Conservation (phyloP, 73 alveolate species). For the Effrenium voratum region DNA sequence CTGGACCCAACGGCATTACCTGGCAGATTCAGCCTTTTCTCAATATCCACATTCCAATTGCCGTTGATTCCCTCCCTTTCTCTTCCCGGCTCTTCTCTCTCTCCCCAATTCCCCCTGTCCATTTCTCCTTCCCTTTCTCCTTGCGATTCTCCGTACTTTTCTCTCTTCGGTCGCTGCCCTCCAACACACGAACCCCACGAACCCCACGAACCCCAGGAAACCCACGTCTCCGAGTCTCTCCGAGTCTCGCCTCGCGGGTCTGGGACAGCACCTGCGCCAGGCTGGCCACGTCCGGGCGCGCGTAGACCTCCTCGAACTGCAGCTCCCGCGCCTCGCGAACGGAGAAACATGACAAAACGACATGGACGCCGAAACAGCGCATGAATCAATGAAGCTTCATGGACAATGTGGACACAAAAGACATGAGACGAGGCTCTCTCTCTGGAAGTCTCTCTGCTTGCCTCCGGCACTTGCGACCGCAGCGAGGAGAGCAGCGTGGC, state of each 20-base stretch:
- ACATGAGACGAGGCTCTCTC: not conserved
- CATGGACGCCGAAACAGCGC: no score
- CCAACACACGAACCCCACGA: no score
- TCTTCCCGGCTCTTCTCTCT: not conserved
- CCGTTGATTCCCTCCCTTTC: not conserved
- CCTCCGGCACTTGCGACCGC: constrained; percentile 77
- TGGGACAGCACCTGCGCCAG: constrained; percentile 45
- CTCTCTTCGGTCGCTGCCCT: no score
- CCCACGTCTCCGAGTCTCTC: not conserved
- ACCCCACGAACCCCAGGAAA: no score
- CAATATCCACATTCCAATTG: not conserved
- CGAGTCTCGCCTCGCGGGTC: constrained; percentile 45
- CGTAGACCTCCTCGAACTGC: constrained; percentile 91
- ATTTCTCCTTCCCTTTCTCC: no score
- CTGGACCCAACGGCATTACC: constrained; percentile 64
- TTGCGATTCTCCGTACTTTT: no score
- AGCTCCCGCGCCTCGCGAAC: constrained; percentile 22
- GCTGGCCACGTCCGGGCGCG: constrained; percentile 49
- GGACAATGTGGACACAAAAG: not conserved
- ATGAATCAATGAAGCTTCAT: not conserved
- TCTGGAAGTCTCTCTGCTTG: not conserved
- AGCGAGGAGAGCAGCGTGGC: constrained; percentile 59
- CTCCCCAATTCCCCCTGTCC: not conserved
- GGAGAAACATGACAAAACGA: not conserved
- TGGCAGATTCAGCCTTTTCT: not conserved